Conservation (phyloP, 1,139 yeast genomes). For the Nadsonia starkeyi-henricii region DNA sequence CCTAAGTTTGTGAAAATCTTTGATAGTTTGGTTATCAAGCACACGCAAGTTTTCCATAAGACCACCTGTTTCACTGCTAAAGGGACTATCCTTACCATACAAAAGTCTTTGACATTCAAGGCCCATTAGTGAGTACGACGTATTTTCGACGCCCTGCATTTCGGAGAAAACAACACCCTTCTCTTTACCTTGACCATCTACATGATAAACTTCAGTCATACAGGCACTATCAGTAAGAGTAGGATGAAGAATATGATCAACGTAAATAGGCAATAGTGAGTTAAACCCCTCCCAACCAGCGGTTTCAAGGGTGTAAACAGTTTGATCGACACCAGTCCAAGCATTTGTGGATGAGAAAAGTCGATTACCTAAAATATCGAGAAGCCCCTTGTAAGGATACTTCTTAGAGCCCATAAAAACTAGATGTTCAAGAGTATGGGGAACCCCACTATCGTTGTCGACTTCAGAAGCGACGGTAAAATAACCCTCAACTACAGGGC, state of each 20-base stretch:
- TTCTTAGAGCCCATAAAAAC: conserved; percentile 87
- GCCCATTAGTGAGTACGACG: conserved; percentile 59
- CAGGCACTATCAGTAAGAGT: conserved; percentile 84
- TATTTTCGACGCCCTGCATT: conserved; percentile 87
- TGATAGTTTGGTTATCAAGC: conserved; percentile 59
- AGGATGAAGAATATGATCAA: conserved; percentile 79
- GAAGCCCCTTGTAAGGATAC: conserved; percentile 81
- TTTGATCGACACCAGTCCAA: conserved; percentile 94
- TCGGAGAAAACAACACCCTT: conserved; percentile 96
- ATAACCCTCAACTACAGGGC: conserved; percentile 85
- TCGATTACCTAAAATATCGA: conserved; percentile 76
- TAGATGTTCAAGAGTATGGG: conserved; percentile 91
- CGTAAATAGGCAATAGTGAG: conserved; percentile 68
- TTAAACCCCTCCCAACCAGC: conserved; percentile 97
- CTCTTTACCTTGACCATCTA: conserved; percentile 82
- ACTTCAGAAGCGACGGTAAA: conserved; percentile 94
- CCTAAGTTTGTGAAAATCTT: conserved; percentile 52
- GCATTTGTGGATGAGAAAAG: conserved; percentile 87
- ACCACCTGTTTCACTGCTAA: conserved; percentile 92
- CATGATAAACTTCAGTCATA: conserved; percentile 86
- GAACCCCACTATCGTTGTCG: conserved; percentile 74
- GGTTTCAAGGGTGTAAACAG: conserved; percentile 79
- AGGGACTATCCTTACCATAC: conserved; percentile 54
- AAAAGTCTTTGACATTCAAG: conserved; percentile 48
- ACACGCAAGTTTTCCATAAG: conserved; percentile 60